Percentiles rank a stretch among this genome's conserved stretches.
These are phyloP conservation scores for Dalbergia cochinchinensis DNA, from an alignment of 306 rosid genomes.

Conservation along the genomic window DNA sequence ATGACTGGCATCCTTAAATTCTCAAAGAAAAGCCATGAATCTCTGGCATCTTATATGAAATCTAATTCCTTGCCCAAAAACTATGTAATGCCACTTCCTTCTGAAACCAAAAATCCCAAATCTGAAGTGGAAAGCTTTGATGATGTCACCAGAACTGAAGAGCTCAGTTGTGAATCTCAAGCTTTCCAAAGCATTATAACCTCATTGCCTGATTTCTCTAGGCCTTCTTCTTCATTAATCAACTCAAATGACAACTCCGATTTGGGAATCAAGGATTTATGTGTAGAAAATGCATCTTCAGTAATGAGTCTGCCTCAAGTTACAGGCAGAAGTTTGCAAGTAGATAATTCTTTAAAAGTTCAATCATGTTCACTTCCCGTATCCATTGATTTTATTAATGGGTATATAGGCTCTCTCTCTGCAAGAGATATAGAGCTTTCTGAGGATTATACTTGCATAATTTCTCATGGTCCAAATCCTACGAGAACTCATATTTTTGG, in stretches of 20 bases:
- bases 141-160: slow-evolving; percentile 47
- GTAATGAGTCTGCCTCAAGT: slow-evolving; percentile 41
- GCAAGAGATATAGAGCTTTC: slow-evolving; percentile 87
- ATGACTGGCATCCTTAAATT: slow-evolving; percentile 52
- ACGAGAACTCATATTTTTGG: slow-evolving; percentile 85
- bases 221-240: slow-evolving; percentile 46
- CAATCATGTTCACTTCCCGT: slow-evolving; percentile 73
- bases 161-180: slow-evolving; percentile 50
- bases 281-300: slow-evolving; percentile 45
- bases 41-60: slow-evolving; percentile 57
- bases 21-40: slow-evolving; percentile 50
- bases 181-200: slow-evolving; percentile 41
- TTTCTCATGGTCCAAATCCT: slow-evolving; percentile 94
- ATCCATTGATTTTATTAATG: slow-evolving; percentile 59
- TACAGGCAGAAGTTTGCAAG: slow-evolving; percentile 40
- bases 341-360: slow-evolving; percentile 49
- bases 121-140: slow-evolving; percentile 47
- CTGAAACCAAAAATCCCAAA: slow-evolving; percentile 49
- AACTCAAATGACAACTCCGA: slow-evolving; percentile 44
- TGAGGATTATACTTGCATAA: slow-evolving; percentile 93
- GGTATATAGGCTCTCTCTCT: slow-evolving; percentile 64
- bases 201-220: slow-evolving; percentile 54
- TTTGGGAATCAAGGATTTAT: slow-evolving; percentile 46
- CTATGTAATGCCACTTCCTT: slow-evolving; percentile 61
- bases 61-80: slow-evolving; percentile 79